phyloP scores from a whole-genome alignment of 306 rosid species.

The Cucurbita pepo region DNA sequence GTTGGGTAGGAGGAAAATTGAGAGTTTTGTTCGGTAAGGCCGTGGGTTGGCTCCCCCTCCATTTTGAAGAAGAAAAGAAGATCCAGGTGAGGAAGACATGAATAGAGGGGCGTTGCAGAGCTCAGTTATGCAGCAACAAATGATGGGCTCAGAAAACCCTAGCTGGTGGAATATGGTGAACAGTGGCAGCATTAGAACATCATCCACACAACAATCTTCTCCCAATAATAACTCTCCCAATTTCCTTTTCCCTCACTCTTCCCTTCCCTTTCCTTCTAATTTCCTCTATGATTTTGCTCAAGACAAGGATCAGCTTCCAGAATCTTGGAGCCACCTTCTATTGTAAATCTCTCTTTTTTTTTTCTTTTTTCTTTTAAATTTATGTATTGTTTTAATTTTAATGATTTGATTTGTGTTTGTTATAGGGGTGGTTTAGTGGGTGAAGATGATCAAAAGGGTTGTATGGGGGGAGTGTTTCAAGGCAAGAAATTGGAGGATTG shows the following conservation, averaged over 20 bases:
- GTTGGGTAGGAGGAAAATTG: constrained; percentile 19
- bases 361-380: background rate
- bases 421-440: constrained; percentile 54
- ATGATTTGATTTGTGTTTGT: background rate
- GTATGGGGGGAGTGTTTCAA: constrained; percentile 34
- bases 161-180: constrained; percentile 89
- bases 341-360: constrained; percentile 24
- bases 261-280: constrained; percentile 30
- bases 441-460: constrained; percentile 49
- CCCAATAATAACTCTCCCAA: constrained; percentile 4
- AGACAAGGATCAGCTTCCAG: constrained; percentile 38
- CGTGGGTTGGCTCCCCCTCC: constrained; percentile 12
- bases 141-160: constrained; percentile 79
- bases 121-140: constrained; percentile 92
- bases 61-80: constrained; percentile 18
- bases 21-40: background rate
- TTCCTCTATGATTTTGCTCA: constrained; percentile 41
- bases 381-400: background rate
- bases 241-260: constrained; percentile 24
- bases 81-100: constrained; percentile 22
- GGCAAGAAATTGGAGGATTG: constrained; percentile 49
- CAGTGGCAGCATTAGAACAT: constrained; percentile 28
- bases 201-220: constrained; percentile 21
- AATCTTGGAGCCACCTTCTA: constrained; percentile 88
- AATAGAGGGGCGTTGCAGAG: constrained; percentile 71